Evolutionary conservation across 2,329 filamentous ascomycete species (phyloP), one percentile per base, ranked within the genome.

Genomic region (Exophiala alcalophila): DNA sequence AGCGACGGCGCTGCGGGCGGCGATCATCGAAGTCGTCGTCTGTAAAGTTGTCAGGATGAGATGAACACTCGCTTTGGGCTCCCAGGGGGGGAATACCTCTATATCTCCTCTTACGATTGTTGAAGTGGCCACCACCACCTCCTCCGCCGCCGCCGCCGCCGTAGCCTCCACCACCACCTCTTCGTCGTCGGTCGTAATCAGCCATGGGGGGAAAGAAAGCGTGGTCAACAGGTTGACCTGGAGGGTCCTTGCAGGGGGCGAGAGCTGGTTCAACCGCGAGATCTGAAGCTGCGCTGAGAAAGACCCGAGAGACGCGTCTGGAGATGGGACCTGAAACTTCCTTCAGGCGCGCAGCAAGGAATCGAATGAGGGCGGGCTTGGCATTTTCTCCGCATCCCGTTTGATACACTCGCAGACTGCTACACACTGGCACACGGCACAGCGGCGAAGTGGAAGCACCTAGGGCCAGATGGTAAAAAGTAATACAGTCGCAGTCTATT

Each of bases 21-120:
- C 82, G 78, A 60, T 91, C 84, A 58, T 81, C 77, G 44, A 89
- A 81, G 57, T 94, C 85, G 54, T 92, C 85, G 54, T 92, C 49
- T 49, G 24, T 9, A 15, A 18, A 18, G 10, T 25, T 14, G 5
- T 48, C 19, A 47, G 40, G n/a, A 33, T 29, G 9, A n/a, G 29
- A 11, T 24, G 18, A 16, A 23, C 20, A 5, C 4, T n/a, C 18
- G 10, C 34, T 25, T 24, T 3, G 5, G 19, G 36, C 14, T 46
- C 46, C 50, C 32, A 36, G 29, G 20, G 20, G 28, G 20, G 24
- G 56, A 71, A 55, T 63, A 90, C 88, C 88, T 85, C 86, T 77
- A 61, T 82, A 84, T 61, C 88, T 78, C 59, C 84, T 77, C 69
- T 94, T 94, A 64, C 84, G 81, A 57, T 78, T 80, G 63, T 81